Percentiles rank a stretch among this genome's conserved stretches.
These are phyloP conservation scores for Oxyria digyna DNA, from an alignment of 148 eudicot genomes.

Conservation along the genomic window DNA sequence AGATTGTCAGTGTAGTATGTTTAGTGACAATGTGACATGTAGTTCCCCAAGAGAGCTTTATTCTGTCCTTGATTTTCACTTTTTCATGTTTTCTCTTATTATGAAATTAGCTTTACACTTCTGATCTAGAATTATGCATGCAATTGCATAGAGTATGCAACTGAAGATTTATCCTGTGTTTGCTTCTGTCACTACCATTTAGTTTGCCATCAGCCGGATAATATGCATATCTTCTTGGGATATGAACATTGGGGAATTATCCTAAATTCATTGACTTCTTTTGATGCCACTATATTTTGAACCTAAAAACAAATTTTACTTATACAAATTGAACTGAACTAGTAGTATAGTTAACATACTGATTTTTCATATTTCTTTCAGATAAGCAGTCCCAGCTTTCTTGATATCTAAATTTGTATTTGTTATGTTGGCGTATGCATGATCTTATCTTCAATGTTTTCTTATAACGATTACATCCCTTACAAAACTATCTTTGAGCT, in stretches of 20 bases:
- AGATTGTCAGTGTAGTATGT: background rate
- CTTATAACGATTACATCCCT: background rate
- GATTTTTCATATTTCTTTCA: background rate
- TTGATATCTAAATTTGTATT: background rate
- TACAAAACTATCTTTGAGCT: background rate
- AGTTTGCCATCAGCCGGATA: background rate
- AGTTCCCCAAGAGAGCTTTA: background rate
- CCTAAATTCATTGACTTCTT: background rate
- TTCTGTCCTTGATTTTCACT: background rate
- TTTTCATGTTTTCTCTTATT: background rate
- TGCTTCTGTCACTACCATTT: background rate
- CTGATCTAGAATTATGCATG: background rate
- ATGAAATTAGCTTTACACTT: background rate
- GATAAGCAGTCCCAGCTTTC: background rate
- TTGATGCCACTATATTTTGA: background rate
- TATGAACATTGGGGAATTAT: background rate
- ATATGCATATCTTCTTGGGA: background rate
- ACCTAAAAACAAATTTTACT: background rate
- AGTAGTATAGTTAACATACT: background rate
- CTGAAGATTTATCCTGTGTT: background rate
- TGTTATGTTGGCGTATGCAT: background rate
- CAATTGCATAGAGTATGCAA: background rate
- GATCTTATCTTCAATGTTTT: background rate
- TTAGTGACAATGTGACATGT: background rate
- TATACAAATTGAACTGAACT: background rate